Percentiles rank a stretch among this genome's conserved stretches.
These are phyloP conservation scores for Candida maltosa DNA, from an alignment of 805 yeast species.

Conservation along the genomic window DNA sequence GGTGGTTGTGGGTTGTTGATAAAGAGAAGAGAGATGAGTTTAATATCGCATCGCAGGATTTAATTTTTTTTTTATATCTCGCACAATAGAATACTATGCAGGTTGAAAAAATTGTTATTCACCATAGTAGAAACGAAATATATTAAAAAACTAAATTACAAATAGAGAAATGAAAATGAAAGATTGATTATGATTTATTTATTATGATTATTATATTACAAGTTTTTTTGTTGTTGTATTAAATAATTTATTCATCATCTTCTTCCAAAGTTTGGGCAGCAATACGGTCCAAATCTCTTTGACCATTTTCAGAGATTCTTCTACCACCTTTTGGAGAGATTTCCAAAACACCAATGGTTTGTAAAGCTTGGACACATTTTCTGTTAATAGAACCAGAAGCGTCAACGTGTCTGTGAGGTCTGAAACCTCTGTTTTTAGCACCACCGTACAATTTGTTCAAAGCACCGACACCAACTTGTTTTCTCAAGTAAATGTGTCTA, in stretches of 20 bases:
- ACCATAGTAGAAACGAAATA: no score
- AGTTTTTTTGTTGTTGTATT: no score
- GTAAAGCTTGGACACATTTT: slow-evolving; percentile 95
- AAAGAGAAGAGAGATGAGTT: neutral
- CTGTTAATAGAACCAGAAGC: slow-evolving; percentile 99
- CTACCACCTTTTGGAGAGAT: slow-evolving; percentile 98
- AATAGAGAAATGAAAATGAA: no score
- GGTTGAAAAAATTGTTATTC: no score
- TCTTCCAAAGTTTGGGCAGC: slow-evolving; percentile 98
- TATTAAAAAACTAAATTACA: no score
- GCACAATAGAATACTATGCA: no score
- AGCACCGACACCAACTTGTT: slow-evolving; percentile 98
- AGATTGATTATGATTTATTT: no score
- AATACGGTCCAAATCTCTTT: slow-evolving; percentile 99
- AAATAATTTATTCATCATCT: slow-evolving; percentile 58
- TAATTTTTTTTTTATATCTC: no score
- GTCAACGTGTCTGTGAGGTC: slow-evolving; percentile 97
- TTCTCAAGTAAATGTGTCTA: slow-evolving; percentile 99
- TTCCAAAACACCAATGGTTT: slow-evolving; percentile 97
- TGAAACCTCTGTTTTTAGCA: slow-evolving; percentile 97
- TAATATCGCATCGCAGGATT: neutral
- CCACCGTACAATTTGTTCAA: slow-evolving; percentile 99
- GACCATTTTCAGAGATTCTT: slow-evolving; percentile 98
- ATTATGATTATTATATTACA: no score
- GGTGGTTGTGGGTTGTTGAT: neutral